Base-by-base conservation (phyloP, 768 basidiomycete species). In the Psilocybe subaeruginosa region DNA sequence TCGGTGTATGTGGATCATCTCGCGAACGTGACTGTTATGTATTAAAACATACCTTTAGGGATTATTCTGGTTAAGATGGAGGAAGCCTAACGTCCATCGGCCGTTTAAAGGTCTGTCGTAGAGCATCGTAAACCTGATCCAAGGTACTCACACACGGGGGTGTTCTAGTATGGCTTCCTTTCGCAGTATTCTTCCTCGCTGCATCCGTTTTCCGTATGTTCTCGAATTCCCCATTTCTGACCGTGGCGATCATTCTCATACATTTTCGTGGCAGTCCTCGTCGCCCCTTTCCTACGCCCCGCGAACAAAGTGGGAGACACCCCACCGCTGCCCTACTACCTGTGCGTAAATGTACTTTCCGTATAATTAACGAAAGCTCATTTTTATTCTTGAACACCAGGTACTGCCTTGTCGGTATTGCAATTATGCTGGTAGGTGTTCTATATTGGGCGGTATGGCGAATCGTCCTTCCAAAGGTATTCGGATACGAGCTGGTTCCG, bases 381-480 rank as follows among this genome's bases (percentile, higher is more conserved):
- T 35, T 35, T 7, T 35, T 7, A 35, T 35, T 1, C 33, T 35
- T 35, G 33, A 2, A 31, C 2, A 33, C 2, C 29, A 83, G 82
- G 61, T 85, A 85, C 66, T 82, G 82, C 63, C 73, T 85, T 5
- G 80, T 86, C 1, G 84, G 82, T 0, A 85, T 85, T 56, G 80
- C 66, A 0, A 71, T 86, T 59, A 73, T 85, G 73, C 52, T 76
- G 1, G 8, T 71, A 11, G 85, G 85, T 5, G 76, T 82, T 0
- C 35, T 79, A 1, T 87, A 85, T 66, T 87, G 85, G 85, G 81
- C 79, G 0, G 72, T 69, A 3, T 87, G 85, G 85, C 76, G 85
- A 0, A 57, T 85, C 45, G 27, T 82, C 0, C 66, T 86, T 8
- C 85, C 85, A 6, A 73, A 73, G 8, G 68, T 83, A 8, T 81